Evolutionary conservation across 78 protist genomes (phyloP), one percentile per base, ranked within the genome.

Genomic region (Dictyostelium capitatum): DNA sequence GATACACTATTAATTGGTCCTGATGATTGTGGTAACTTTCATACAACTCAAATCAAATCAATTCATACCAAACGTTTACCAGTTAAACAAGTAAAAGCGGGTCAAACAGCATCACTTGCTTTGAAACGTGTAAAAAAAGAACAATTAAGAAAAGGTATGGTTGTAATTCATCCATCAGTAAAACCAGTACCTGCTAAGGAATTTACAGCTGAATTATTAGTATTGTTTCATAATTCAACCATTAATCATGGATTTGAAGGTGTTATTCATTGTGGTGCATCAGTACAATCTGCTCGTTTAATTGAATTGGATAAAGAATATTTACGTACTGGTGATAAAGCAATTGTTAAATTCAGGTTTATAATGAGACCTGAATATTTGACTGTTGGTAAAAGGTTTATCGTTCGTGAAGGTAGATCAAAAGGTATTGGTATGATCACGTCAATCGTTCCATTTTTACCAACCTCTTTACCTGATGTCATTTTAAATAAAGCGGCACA

Each of bases 141-240:
- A 0, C 51, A 70, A 20, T 43, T 98, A 43, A 83, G 99, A 64
- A 97, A 97, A 84, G 99, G 98, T 32, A 98, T 97, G 98, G 95
- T 97, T n/a, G 64, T 97, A 7, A 14, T 95, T 14, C 94, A 47
- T 32, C 70, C 70, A 3, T 32, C 89, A 5, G 80, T 56, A 2
- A 90, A 54, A 37, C 95, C 96, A 20, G 20, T 25, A 20, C 50
- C 92, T 6, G 85, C 91, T 30, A 30, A 96, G n/a, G 96, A 96
- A 69, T 98, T 98, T 62, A 82, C 70, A 47, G 98, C 98, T 15
- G 99, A 98, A 28, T 46, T 98, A 0, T 79, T 98, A 53, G 92
- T 98, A 11, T 89, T 98, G 54, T 97, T 98, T 77, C 99, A 98
- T 54, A 80, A 98, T 30, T 98, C 99, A 12, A 97, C 99, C 4